Evolutionary conservation across 2,329 filamentous ascomycete species (phyloP).

Genomic region (Microsporum canis): DNA sequence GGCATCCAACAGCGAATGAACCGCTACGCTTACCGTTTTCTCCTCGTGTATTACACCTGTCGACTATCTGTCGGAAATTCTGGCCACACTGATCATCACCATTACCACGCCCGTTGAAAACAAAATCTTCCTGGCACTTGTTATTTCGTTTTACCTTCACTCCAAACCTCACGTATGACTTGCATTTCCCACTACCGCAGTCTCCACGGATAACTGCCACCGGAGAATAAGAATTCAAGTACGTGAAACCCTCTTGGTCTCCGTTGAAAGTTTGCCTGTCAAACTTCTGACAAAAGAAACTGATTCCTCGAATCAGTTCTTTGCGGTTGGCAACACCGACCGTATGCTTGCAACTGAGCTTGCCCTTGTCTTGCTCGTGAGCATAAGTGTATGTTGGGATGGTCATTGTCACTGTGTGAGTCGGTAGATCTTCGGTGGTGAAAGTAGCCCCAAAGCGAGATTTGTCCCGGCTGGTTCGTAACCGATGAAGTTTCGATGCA

Average conservation of each 20-base stretch:
- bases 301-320: not conserved
- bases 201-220: not conserved
- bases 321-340: not conserved
- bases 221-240: not conserved
- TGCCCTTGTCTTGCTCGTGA: not conserved
- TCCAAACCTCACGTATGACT: not conserved
- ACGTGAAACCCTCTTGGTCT: not conserved
- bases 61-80: not conserved
- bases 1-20: not conserved
- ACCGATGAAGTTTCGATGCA: not conserved
- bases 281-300: not conserved
- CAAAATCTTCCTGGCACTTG: not conserved
- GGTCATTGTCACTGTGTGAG: not conserved
- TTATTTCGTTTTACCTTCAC: not conserved
- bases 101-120: not conserved
- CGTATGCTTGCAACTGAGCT: not conserved
- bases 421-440: not conserved
- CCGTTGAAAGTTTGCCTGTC: not conserved
- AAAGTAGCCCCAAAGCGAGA: not conserved
- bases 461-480: not conserved
- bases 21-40: not conserved
- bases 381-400: not conserved
- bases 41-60: not conserved
- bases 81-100: not conserved
- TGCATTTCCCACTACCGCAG: not conserved